Conservation (phyloP, 352 stramenopile species). For the Hyaloperonospora arabidopsidis region DNA sequence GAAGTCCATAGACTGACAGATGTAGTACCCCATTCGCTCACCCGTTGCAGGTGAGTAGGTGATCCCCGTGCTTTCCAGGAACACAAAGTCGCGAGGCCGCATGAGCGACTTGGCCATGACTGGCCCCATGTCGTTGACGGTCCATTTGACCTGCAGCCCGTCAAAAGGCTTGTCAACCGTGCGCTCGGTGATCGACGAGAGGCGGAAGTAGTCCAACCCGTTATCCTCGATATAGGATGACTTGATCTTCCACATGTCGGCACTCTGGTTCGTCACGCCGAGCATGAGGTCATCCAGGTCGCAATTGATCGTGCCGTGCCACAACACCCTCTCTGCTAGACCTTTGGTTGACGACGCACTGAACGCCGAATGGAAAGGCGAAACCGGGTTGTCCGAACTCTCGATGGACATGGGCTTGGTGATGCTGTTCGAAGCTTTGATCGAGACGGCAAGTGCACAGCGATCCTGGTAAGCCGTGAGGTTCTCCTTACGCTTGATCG, state of each 20-base stretch:
- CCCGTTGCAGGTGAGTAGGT: slow-evolving; percentile 22
- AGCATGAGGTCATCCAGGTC: slow-evolving; percentile 42
- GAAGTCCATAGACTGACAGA: slow-evolving; percentile 38
- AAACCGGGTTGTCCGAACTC: slow-evolving; percentile 13
- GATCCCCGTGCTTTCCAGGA: slow-evolving; percentile 40
- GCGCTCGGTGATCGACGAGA: slow-evolving; percentile 22
- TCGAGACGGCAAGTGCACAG: slow-evolving; percentile 25
- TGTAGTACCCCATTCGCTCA: slow-evolving; percentile 44
- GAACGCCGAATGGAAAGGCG: slow-evolving; percentile 4
- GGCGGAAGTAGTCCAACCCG: slow-evolving; percentile 22
- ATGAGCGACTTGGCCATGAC: slow-evolving; percentile 23
- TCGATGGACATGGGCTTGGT: slow-evolving; percentile 10
- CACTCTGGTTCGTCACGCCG: slow-evolving; percentile 25
- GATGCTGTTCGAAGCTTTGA: slow-evolving; percentile 22
- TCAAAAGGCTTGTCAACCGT: slow-evolving; percentile 24
- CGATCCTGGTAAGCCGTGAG: slow-evolving; percentile 41
- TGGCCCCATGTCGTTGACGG: slow-evolving; percentile 30
- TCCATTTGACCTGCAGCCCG: slow-evolving; percentile 33
- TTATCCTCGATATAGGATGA: slow-evolving; percentile 42
- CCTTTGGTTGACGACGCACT: slow-evolving; percentile 1
- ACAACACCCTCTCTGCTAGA: slow-evolving; percentile 20
- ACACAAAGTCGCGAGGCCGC: slow-evolving; percentile 36
- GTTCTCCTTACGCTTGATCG: slow-evolving; percentile 42
- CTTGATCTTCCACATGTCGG: slow-evolving; percentile 36
- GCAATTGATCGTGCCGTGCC: slow-evolving; percentile 37